A percentile compares a stretch with the other conserved stretches of the same genome.
phyloP scores from a whole-genome alignment of 208 protist species.

The Leishmania major region DNA sequence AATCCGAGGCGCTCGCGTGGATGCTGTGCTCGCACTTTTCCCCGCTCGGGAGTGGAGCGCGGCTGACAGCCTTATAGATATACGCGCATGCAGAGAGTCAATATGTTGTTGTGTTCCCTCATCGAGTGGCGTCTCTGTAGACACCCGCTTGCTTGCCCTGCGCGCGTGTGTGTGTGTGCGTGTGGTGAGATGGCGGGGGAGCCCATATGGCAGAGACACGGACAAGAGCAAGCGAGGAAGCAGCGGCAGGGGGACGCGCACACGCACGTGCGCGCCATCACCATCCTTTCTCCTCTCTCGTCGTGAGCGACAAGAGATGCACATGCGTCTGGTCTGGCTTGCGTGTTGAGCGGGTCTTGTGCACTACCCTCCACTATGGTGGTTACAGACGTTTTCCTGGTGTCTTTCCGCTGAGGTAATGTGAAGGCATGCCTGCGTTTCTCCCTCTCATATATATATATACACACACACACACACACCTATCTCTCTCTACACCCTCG shows the following conservation, averaged over 20 bases:
- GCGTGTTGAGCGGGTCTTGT: no score
- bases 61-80: slow-evolving; percentile 55
- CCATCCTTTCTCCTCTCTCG: not conserved
- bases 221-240: not conserved
- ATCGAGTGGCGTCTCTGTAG: not conserved
- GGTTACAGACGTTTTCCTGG: no score
- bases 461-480: not conserved
- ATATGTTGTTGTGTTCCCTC: not conserved
- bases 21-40: slow-evolving; percentile 85
- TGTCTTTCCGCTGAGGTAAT: not conserved
- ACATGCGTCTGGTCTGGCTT: no score
- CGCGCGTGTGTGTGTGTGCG: not conserved
- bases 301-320: no score
- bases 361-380: no score
- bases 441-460: not conserved
- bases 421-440: not conserved
- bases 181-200: not conserved
- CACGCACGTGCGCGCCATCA: not conserved
- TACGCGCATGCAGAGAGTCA: not conserved
- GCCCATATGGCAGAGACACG: no score
- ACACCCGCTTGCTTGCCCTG: not conserved
- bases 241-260: not conserved
- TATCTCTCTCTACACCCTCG: no score
- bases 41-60: slow-evolving; percentile 58
- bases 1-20: slow-evolving; percentile 80